Evolutionary conservation across 768 basidiomycete species (phyloP), one percentile per base, ranked within the genome.

Genomic region (Suillus tomentosus): DNA sequence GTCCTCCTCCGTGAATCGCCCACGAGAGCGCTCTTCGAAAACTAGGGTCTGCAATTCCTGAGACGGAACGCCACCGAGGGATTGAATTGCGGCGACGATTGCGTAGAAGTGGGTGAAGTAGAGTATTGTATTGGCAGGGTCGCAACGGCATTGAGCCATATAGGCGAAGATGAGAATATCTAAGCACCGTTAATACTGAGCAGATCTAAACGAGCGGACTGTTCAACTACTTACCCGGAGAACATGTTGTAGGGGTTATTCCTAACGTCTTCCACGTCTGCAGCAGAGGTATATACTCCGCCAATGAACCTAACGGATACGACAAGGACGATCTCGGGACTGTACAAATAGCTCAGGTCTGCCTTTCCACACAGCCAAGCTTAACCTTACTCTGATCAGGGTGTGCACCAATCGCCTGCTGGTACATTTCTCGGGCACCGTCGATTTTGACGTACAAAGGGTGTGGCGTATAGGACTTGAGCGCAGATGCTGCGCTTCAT

Each of bases 131-230:
- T 80, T 76, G 3, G 75, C 78, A 37, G 91, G 91, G 69, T 94
- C 87, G 74, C 93, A 95, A 64, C 91, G 89, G 71, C 87, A 90
- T 74, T 94, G 91, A 0, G 91, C 88, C 62, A 88, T 76, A 70
- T 94, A 95, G 1, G 87, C 91, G 72, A 92, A 94, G n/a, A 79
- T 79, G 61, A 95, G 81, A 14, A 92, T 78, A 27, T 90, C 92
- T 94, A 67, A 34, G 17, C 45, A 42, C 14, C 17, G 15, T 65
- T 42, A 59, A 56, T 55, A 51, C 70, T 43, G 42, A 37, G 15
- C 45, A 8, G 57, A 36, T 36, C 11, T n/a, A 0, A 15, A 37
- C 15, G 51, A 19, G 22, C 1, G 22, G 24, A 62, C 40, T 42
- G 10, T 17, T 27, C 19, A 11, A 42, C 1, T 13, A 70, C 80